These are phyloP conservation scores for Trypanosoma platydactyli DNA, from an alignment of 208 protist genomes.

Conservation along the genomic window DNA sequence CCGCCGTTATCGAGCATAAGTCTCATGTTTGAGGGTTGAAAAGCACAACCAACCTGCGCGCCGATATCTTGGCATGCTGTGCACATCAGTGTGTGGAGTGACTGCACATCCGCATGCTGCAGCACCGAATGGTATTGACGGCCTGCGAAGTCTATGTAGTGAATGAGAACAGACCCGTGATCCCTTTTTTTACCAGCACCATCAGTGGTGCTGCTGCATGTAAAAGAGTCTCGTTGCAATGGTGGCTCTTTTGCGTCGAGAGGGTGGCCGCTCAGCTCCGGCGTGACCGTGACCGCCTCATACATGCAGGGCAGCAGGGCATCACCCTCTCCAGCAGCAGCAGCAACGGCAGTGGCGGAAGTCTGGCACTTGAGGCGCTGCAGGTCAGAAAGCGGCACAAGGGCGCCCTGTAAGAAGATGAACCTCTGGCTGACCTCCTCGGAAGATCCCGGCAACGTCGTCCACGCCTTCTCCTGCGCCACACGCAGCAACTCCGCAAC, in stretches of 20 bases:
- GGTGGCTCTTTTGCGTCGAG: not conserved
- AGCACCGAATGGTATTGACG: conserved; percentile 5
- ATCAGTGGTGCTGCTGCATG: not conserved
- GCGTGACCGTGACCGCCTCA: conserved; percentile 6
- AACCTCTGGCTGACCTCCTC: conserved; percentile 26
- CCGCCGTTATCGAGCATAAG: conserved; percentile 1
- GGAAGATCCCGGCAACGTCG: not conserved
- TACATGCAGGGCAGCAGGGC: not conserved
- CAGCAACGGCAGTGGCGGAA: conserved; percentile 5
- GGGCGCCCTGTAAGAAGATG: conserved; percentile 37
- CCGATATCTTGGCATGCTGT: conserved; percentile 13
- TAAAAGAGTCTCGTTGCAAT: not conserved
- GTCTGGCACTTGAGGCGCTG: conserved; percentile 24
- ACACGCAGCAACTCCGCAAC: conserved; percentile 18
- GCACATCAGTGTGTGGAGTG: conserved; percentile 4
- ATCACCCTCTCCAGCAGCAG: not conserved
- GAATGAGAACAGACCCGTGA: not conserved
- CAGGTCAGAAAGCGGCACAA: conserved; percentile 38
- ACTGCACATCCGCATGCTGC: not conserved
- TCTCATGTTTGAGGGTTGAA: conserved; percentile 18
- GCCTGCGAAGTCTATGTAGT: conserved; percentile 20
- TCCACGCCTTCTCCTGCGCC: not conserved
- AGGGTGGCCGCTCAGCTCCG: conserved; percentile 7
- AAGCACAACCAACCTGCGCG: conserved; percentile 7
- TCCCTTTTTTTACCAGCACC: not conserved